A percentile compares a stretch with the other conserved stretches of the same genome.
These are phyloP conservation scores for Bacidia rubella DNA, from an alignment of 495 filamentous ascomycete genomes.

Conservation along the genomic window DNA sequence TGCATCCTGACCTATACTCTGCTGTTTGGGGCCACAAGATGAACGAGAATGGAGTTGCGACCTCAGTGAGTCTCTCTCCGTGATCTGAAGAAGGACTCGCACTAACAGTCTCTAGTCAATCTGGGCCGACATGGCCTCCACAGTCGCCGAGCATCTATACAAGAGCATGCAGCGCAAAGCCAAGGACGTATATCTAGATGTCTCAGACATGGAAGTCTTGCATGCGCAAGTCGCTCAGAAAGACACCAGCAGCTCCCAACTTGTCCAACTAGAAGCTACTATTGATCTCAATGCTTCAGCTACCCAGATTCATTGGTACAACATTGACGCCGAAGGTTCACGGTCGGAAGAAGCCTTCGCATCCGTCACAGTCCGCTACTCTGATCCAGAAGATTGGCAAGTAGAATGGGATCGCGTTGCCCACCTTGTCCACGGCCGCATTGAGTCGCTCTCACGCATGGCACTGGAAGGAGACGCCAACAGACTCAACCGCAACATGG, in stretches of 20 bases:
- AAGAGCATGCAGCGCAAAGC: slow-evolving; percentile 40
- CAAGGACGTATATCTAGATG: slow-evolving; percentile 43
- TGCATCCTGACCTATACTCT: slow-evolving; percentile 60
- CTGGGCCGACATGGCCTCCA: slow-evolving; percentile 69
- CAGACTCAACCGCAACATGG: slow-evolving; percentile 39
- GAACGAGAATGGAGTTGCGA: slow-evolving; percentile 19
- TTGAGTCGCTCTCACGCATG: slow-evolving; percentile 29
- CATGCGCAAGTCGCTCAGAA: slow-evolving; percentile 49
- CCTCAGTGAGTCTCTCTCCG: not conserved
- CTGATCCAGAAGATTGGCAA: slow-evolving; percentile 15
- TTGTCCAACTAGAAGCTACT: slow-evolving; percentile 28
- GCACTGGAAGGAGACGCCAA: slow-evolving; percentile 19
- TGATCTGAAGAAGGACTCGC: slow-evolving; percentile 15
- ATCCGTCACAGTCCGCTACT: slow-evolving; percentile 27
- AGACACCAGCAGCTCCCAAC: slow-evolving; percentile 35
- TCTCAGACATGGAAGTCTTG: slow-evolving; percentile 51
- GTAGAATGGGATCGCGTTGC: slow-evolving; percentile 35
- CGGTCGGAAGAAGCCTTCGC: slow-evolving; percentile 38
- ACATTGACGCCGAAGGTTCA: slow-evolving; percentile 27
- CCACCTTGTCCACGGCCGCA: slow-evolving; percentile 32
- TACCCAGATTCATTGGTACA: slow-evolving; percentile 28
- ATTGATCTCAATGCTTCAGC: slow-evolving; percentile 24
- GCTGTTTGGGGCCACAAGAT: slow-evolving; percentile 57
- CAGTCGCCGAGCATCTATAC: slow-evolving; percentile 54
- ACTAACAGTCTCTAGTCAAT: slow-evolving; percentile 34